Evolutionary conservation across 805 yeast genomes (phyloP), one percentile per base, ranked within the genome.

Genomic region (Spathaspora girioi): DNA sequence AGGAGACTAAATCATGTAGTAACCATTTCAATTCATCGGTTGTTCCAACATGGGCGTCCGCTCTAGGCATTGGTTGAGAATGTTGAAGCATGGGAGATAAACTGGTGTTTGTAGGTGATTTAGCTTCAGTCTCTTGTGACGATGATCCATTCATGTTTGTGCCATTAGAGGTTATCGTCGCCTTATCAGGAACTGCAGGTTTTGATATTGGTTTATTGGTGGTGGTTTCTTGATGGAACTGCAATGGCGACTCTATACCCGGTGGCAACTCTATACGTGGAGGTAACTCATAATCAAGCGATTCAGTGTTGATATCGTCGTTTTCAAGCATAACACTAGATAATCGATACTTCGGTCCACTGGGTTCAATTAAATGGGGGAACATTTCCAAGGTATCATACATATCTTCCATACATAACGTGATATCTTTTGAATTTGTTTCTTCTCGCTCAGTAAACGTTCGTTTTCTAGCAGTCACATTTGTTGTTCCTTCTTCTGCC

Each of bases 1-100:
- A 59, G 11, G 79, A 70, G n/a, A 83, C 66, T 48, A 87, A 76
- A 58, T 86, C 92, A 66, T 82, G 84, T 38, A 87, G 75, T 49
- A 87, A 69, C 88, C 89, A 82, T 57, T 83, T 81, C 55, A 87
- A 69, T 61, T 87, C 96, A 50, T 85, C 87, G 35, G 81, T 78
- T 0, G 84, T 75, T 5, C 88, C 88, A 45, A 77, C 67, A 58
- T 80, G 79, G 11, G 66, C 57, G 48, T 59, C 66, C 40, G 61
- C 56, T 47, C 60, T 51, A n/a, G 55, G 52, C 7, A 48, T 26
- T 12, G 55, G 54, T 15, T 41, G 48, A n/a, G 56, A 48, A 44
- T 46, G 46, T 19, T 48, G 50, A 15, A 51, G 40, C 10, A 19
- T 27, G 11, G 52, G 46, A 31, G 50, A 44, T 20, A 46, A 17